A percentile compares a stretch with the other conserved stretches of the same genome.
Conservation (phyloP, 2,329 filamentous ascomycete genomes). For the Paecilomyces niveus region DNA sequence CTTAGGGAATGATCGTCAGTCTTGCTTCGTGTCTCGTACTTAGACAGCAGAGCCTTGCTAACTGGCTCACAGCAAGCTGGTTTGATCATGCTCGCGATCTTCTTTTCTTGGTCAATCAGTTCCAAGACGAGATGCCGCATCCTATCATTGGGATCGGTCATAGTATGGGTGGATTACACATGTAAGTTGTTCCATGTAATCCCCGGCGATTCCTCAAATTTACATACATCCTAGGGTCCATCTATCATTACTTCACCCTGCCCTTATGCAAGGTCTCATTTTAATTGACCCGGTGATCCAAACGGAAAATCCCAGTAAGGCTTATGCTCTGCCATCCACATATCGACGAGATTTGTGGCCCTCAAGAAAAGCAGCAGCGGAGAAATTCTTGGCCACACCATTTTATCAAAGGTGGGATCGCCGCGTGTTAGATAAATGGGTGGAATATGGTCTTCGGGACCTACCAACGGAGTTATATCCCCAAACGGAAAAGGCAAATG, state of each 20-base stretch:
- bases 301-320: neutral
- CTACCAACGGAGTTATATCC: neutral
- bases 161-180: conserved; percentile 67
- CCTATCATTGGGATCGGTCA: conserved; percentile 78
- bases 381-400: neutral
- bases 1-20: conserved; percentile 72
- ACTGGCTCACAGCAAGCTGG: conserved; percentile 56
- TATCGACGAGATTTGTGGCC: conserved; percentile 6
- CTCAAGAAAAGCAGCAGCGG: conserved; percentile 2
- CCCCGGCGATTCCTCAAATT: neutral
- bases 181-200: conserved; percentile 27
- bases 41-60: neutral
- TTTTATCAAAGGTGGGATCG: conserved; percentile 6
- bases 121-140: conserved; percentile 57
- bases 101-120: conserved; percentile 71
- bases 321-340: neutral
- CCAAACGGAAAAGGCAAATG: neutral
- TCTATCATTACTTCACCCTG: neutral
- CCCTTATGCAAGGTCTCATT: neutral
- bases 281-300: neutral
- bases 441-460: conserved; percentile 8
- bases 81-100: conserved; percentile 72
- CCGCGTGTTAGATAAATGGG: conserved; percentile 4
- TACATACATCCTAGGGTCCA: neutral
- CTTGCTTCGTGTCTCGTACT: neutral